Conservation (phyloP, 1,139 yeast species). For the Pichia sp. region DNA sequence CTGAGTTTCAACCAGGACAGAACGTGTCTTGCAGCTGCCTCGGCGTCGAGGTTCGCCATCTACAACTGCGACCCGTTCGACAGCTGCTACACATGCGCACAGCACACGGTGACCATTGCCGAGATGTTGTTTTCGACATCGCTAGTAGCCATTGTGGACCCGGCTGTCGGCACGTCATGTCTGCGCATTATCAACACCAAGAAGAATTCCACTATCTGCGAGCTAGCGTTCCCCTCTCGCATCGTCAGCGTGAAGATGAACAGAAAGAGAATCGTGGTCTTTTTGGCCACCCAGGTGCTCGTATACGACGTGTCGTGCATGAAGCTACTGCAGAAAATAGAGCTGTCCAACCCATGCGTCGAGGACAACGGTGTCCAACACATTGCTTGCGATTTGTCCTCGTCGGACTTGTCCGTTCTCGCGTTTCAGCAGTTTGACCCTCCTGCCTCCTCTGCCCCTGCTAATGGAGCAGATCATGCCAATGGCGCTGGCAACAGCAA, state of each 20-base stretch:
- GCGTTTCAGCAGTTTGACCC: conserved; percentile 34
- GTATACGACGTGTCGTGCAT: conserved; percentile 84
- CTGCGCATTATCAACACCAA: conserved; percentile 53
- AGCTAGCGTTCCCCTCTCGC: conserved; percentile 81
- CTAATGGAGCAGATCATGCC: neutral
- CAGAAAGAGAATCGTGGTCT: conserved; percentile 65
- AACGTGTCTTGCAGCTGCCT: conserved; percentile 80
- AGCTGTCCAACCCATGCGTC: conserved; percentile 43
- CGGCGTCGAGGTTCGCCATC: conserved; percentile 71
- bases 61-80: conserved; percentile 91
- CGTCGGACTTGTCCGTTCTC: conserved; percentile 46
- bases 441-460: neutral
- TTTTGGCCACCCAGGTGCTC: conserved; percentile 80
- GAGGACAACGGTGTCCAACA: neutral
- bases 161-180: conserved; percentile 44
- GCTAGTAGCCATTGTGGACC: conserved; percentile 77
- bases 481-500: neutral
- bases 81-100: conserved; percentile 49
- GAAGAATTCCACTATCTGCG: conserved; percentile 54
- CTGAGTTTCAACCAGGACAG: conserved; percentile 87
- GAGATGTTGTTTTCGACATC: conserved; percentile 93
- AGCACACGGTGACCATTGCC: conserved; percentile 64
- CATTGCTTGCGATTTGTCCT: conserved; percentile 43
- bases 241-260: conserved; percentile 76
- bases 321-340: conserved; percentile 84